A percentile compares a stretch with the other conserved stretches of the same genome.
These are phyloP conservation scores for Cucumis sativus DNA, from an alignment of 306 rosid species.

Conservation along the genomic window DNA sequence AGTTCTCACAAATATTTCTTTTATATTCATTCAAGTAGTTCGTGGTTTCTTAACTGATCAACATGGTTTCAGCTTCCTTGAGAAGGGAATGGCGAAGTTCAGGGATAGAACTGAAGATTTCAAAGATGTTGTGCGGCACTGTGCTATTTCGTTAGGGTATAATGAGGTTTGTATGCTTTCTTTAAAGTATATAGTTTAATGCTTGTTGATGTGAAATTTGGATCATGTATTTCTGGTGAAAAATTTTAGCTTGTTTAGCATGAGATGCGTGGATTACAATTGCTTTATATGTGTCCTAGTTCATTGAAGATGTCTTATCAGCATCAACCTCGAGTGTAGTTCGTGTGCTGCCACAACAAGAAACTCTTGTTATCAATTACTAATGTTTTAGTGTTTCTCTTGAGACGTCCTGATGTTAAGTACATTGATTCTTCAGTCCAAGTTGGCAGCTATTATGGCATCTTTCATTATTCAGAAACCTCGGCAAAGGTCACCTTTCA, in stretches of 20 bases:
- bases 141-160: constrained; percentile 57
- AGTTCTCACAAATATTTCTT: too few species aligned
- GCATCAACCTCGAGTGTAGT: neutral
- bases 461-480: constrained; percentile 82
- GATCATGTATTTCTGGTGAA: neutral
- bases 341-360: neutral
- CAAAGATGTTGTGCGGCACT: constrained; percentile 73
- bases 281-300: neutral
- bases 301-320: neutral
- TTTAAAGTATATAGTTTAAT: neutral
- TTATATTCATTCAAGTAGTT: too few species aligned
- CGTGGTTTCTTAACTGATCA: neutral
- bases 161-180: constrained; percentile 43
- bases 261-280: neutral
- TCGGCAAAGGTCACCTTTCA: constrained; percentile 56
- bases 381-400: neutral
- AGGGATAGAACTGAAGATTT: constrained; percentile 86
- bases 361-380: neutral
- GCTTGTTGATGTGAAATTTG: neutral
- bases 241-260: neutral
- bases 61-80: neutral
- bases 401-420: neutral
- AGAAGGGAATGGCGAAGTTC: constrained; percentile 30
- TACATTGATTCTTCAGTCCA: constrained; percentile 35
- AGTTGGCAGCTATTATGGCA: constrained; percentile 77